These are phyloP conservation scores for Clavispora vitiphila DNA, from an alignment of 805 yeast species.

Conservation along the genomic window DNA sequence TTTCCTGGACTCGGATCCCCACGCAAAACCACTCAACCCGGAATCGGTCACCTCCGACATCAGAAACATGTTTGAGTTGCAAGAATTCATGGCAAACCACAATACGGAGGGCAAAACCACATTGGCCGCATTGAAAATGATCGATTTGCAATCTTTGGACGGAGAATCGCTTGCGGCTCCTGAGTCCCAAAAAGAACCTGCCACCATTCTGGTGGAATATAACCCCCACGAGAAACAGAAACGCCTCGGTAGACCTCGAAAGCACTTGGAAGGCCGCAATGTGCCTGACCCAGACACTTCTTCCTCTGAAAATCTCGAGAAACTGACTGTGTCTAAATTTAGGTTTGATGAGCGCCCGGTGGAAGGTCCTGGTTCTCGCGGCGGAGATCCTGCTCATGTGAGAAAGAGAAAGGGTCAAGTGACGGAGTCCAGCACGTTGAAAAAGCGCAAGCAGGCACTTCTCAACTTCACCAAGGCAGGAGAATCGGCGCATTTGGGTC, in stretches of 20 bases:
- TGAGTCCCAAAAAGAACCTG: not conserved
- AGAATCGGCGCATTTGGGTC: not conserved
- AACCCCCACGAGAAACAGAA: constrained; percentile 27
- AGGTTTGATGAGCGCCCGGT: constrained; percentile 31
- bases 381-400: constrained; percentile 23
- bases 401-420: constrained; percentile 22
- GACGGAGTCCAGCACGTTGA: constrained; percentile 18
- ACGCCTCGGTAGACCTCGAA: constrained; percentile 34
- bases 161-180: not conserved
- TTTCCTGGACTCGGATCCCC: not conserved
- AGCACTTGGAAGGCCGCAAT: constrained; percentile 17
- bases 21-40: not conserved
- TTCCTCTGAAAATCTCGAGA: constrained; percentile 24
- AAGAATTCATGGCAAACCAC: constrained; percentile 3
- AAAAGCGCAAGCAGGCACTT: constrained; percentile 18
- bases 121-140: constrained; percentile 19
- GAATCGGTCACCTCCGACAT: not conserved
- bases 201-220: constrained; percentile 21
- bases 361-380: constrained; percentile 38
- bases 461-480: constrained; percentile 6
- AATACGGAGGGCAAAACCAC: constrained; percentile 10
- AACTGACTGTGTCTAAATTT: constrained; percentile 28
- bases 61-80: constrained; percentile 2
- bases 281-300: constrained; percentile 15
- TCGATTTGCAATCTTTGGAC: constrained; percentile 11